phyloP scores from a whole-genome alignment of 495 filamentous ascomycete species.

The Opeltia flavorubescens region DNA sequence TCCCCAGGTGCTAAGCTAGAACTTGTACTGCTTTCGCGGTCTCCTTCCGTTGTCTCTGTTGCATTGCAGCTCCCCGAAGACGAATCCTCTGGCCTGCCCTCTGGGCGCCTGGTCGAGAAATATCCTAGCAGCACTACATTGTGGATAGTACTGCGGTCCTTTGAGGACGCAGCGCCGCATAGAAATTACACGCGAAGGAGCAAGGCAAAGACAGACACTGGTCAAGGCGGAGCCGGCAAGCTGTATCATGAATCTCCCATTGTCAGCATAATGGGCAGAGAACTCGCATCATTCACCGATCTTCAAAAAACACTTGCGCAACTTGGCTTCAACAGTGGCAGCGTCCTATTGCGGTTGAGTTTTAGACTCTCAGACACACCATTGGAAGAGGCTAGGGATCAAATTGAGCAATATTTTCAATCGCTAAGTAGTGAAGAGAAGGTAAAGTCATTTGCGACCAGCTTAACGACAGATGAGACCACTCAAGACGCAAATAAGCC shows the following conservation, averaged over 20 bases:
- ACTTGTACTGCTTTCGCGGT: constrained; percentile 69
- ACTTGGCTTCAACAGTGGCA: constrained; percentile 73
- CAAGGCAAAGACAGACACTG: constrained; percentile 40
- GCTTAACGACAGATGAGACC: not conserved
- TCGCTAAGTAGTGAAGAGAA: constrained; percentile 22
- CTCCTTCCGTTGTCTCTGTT: constrained; percentile 69
- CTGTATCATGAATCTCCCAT: constrained; percentile 77
- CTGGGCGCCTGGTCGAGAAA: constrained; percentile 60
- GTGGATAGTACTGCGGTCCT: constrained; percentile 79
- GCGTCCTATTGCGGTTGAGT: constrained; percentile 56
- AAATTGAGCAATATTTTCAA: constrained; percentile 62
- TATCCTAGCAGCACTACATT: constrained; percentile 70
- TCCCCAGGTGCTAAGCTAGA: constrained; percentile 80
- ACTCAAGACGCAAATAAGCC: not conserved
- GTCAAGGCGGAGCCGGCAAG: constrained; percentile 48
- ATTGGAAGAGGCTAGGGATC: constrained; percentile 68
- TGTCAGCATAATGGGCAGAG: constrained; percentile 65
- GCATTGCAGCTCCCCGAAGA: constrained; percentile 65
- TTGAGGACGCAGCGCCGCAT: constrained; percentile 49
- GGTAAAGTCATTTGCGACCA: constrained; percentile 2
- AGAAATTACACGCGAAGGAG: constrained; percentile 69
- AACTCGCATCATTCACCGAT: constrained; percentile 60
- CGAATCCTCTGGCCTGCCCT: constrained; percentile 40
- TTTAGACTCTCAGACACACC: constrained; percentile 65
- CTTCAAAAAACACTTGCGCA: constrained; percentile 80